Evolutionary conservation across 129 eudicot genomes (phyloP), one percentile per base, ranked within the genome.

Genomic region (Centrapalus pauciflorus): DNA sequence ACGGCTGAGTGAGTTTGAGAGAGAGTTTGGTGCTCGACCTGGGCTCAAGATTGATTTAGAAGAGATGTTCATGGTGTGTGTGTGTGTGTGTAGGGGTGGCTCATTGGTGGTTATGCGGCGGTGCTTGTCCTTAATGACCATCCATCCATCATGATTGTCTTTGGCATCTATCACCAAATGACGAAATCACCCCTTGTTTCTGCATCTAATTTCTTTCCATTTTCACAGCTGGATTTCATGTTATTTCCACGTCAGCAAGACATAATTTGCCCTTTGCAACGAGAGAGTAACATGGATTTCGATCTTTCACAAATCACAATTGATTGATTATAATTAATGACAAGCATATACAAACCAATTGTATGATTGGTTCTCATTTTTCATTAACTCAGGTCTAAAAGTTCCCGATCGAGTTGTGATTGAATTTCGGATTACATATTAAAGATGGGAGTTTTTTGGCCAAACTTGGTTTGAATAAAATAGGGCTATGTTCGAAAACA

Each of bases 41-140:
- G 98, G 96, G 69, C 91, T 85, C 67, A 88, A 80, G 66, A 92
- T 83, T 1, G 95, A 85, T 70, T 84, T 85, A 20, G 94, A 78
- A 26, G 90, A 68, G 81, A 83, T 75, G 50, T 79, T 86, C 88
- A 85, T 87, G 30, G 32, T 43, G 59, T 40, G 75, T n/a, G 48
- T 21, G 55, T 60, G 58, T 13, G 45, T 37, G 27, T 29, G 26
- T 64, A 19, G 23, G 24, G 29, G 67, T 29, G 63, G 67, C 12
- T 59, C 34, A 66, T 55, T 45, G 28, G 75, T 70, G 50, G 65
- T 38, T 50, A 14, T 2, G 11, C 35, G 64, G 64, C 2, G 58
- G 34, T 14, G 9, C 5, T 38, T n/a, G 64, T 55, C 12, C 19
- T 20, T 12, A n/a, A n/a, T n/a, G n/a, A n/a, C n/a, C n/a, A n/a